Conservation (phyloP, 148 eudicot genomes). For the Beta vulgaris region DNA sequence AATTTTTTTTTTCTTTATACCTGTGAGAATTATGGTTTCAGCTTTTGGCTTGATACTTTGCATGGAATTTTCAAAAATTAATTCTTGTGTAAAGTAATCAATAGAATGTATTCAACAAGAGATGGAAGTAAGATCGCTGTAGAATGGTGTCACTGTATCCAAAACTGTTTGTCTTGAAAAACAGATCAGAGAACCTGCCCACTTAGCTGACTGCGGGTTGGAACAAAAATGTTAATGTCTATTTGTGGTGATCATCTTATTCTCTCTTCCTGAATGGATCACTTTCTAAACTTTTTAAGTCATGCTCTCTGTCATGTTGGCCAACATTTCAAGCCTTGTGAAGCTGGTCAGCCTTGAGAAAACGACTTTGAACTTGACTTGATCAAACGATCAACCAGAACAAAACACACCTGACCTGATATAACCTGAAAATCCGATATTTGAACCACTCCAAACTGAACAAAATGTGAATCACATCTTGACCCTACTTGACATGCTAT, state of each 20-base stretch:
- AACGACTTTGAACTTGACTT: not conserved
- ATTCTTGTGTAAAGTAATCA: not conserved
- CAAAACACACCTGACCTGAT: not conserved
- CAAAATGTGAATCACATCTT: not conserved
- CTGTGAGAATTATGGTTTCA: not conserved
- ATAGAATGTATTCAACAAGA: too few species aligned
- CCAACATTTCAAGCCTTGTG: not conserved
- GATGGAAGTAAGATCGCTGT: not conserved
- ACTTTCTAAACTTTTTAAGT: too few species aligned
- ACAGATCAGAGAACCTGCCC: not conserved
- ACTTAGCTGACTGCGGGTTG: too few species aligned
- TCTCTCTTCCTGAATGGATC: too few species aligned
- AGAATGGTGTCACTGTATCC: not conserved
- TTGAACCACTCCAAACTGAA: not conserved
- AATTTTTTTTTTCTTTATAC: not conserved
- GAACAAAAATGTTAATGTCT: too few species aligned
- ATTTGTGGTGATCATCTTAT: too few species aligned
- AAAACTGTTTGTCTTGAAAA: not conserved
- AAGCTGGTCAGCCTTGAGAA: not conserved
- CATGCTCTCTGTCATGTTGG: not conserved
- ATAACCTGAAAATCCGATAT: not conserved
- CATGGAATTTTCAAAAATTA: not conserved
- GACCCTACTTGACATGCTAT: too few species aligned
- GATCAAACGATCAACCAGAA: not conserved
- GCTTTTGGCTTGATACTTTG: not conserved